Conservation (phyloP, 208 protist genomes). For the Leishmania guyanensis region DNA sequence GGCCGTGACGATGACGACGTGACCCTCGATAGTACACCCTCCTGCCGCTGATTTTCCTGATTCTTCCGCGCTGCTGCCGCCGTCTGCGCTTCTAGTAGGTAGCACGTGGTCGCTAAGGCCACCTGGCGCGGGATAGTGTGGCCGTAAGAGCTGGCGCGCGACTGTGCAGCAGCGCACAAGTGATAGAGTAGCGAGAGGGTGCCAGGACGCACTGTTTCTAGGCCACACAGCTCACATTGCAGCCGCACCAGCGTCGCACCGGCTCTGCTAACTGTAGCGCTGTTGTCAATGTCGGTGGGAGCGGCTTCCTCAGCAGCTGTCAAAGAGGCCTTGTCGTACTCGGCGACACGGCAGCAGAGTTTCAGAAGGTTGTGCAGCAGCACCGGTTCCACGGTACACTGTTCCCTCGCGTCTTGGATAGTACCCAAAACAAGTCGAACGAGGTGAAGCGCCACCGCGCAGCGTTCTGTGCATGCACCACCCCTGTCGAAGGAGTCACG, state of each 20-base stretch:
- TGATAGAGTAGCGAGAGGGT: slow-evolving; percentile 48
- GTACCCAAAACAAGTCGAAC: slow-evolving; percentile 10
- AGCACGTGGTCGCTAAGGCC: slow-evolving; percentile 34
- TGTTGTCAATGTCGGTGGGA: slow-evolving; percentile 3
- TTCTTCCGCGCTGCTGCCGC: not conserved
- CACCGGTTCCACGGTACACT: slow-evolving; percentile 23
- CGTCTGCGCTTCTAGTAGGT: slow-evolving; percentile 24
- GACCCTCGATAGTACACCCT: not conserved
- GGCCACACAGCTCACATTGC: slow-evolving; percentile 36
- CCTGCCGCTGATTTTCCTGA: not conserved
- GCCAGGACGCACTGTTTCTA: slow-evolving; percentile 23
- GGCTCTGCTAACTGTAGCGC: not conserved
- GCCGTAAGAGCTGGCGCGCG: not conserved
- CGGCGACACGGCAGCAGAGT: slow-evolving; percentile 49
- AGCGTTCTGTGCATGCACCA: slow-evolving; percentile 2
- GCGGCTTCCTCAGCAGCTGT: not conserved
- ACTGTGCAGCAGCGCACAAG: slow-evolving; percentile 37
- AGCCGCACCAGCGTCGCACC: slow-evolving; percentile 32
- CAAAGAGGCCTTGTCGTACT: slow-evolving; percentile 19
- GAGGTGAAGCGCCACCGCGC: slow-evolving; percentile 22
- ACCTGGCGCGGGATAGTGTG: slow-evolving; percentile 10
- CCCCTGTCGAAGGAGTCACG: not conserved
- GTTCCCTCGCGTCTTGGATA: not conserved
- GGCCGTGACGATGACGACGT: not conserved
- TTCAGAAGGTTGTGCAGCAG: slow-evolving; percentile 53